phyloP scores from a whole-genome alignment of 352 stramenopile species.

The Pythium apleroticum region DNA sequence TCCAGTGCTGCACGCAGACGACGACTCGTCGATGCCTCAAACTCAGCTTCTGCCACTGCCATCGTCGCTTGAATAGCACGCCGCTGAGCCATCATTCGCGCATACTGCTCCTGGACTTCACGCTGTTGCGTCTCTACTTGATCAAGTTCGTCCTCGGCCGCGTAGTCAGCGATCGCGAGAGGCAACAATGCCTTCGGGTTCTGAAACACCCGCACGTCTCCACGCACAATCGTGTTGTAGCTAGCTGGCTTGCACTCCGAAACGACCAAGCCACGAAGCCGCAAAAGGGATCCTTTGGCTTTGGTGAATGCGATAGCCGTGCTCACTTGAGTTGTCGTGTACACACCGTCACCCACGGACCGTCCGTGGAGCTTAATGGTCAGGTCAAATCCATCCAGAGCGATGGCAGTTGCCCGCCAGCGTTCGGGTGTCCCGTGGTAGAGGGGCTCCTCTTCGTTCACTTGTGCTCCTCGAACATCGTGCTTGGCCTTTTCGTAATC shows the following conservation, averaged over 20 bases:
- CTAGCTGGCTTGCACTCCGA: not conserved
- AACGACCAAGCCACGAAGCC: slow-evolving; percentile 13
- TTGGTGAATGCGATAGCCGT: not conserved
- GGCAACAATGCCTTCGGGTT: slow-evolving; percentile 24
- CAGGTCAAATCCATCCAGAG: slow-evolving; percentile 25
- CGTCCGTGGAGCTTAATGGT: slow-evolving; percentile 12
- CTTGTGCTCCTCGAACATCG: not conserved
- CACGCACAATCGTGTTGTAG: slow-evolving; percentile 20
- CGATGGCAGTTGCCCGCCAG: slow-evolving; percentile 26
- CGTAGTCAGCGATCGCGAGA: slow-evolving; percentile 23
- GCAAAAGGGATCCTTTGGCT: slow-evolving; percentile 12
- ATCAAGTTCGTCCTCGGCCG: slow-evolving; percentile 10
- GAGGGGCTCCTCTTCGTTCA: slow-evolving; percentile 10
- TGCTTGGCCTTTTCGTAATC: slow-evolving; percentile 5
- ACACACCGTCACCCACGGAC: slow-evolving; percentile 21
- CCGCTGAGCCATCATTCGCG: no score
- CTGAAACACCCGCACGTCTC: slow-evolving; percentile 23
- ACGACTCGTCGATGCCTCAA: not conserved
- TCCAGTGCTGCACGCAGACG: slow-evolving; percentile 13
- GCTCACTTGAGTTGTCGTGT: slow-evolving; percentile 8
- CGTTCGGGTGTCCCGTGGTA: slow-evolving; percentile 26
- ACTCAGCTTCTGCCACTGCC: slow-evolving; percentile 13
- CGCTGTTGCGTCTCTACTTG: not conserved
- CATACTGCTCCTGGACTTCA: not conserved
- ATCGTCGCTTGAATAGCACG: slow-evolving; percentile 16